Conservation (phyloP, 768 basidiomycete genomes). For the Pisolithus sp. region DNA sequence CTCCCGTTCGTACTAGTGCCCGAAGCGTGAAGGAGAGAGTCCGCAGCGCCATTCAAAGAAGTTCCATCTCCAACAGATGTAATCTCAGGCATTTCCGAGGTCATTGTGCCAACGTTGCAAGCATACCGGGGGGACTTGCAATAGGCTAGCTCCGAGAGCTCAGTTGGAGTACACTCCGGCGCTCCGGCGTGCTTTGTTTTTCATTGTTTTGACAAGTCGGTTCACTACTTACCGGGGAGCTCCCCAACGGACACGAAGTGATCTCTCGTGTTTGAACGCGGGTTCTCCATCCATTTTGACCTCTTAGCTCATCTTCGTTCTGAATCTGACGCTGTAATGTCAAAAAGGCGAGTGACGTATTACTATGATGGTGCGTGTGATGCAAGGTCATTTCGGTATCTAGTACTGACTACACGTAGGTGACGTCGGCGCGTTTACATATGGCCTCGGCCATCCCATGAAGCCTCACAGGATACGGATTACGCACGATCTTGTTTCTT, state of each 20-base stretch:
- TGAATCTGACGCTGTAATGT: slow-evolving; percentile 35
- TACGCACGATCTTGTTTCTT: slow-evolving; percentile 84
- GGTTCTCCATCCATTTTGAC: too few species aligned
- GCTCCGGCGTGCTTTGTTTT: too few species aligned
- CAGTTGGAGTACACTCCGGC: too few species aligned
- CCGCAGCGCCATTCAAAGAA: not conserved
- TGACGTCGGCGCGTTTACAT: slow-evolving; percentile 72
- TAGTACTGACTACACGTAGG: slow-evolving; percentile 31
- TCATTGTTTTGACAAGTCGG: too few species aligned
- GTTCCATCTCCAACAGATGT: not conserved
- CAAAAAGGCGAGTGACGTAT: slow-evolving; percentile 69
- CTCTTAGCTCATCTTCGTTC: too few species aligned
- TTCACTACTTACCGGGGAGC: too few species aligned
- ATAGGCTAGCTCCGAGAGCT: too few species aligned
- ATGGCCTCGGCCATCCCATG: slow-evolving; percentile 89
- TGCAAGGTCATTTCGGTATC: not conserved
- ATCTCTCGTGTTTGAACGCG: too few species aligned
- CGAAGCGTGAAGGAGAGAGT: not conserved
- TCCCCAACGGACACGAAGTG: too few species aligned
- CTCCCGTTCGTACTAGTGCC: slow-evolving; percentile 15
- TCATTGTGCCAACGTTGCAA: not conserved
- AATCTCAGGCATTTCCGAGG: not conserved
- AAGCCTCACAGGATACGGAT: slow-evolving; percentile 94
- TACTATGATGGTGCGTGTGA: slow-evolving; percentile 65
- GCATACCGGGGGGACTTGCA: not conserved